Percentiles rank a stretch among this genome's conserved stretches.
Conservation (phyloP, 169 alveolate genomes). For the Eimeria praecox region DNA sequence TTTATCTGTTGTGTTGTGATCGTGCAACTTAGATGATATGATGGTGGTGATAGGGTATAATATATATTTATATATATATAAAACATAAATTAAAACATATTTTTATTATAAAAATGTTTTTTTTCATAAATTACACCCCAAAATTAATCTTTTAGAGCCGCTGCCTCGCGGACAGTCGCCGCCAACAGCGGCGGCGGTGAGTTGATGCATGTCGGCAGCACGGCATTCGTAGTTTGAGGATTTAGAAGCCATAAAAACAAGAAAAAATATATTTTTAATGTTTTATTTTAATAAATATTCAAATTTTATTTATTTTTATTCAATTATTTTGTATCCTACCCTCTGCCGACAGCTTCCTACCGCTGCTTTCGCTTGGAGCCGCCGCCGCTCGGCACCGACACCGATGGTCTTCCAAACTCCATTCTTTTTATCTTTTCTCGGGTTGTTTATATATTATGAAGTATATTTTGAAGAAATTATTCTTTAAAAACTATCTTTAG, state of each 20-base stretch:
- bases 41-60: too few species aligned
- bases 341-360: neutral
- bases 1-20: neutral
- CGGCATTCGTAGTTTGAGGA: neutral
- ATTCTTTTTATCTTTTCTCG: neutral
- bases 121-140: neutral
- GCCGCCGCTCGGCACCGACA: slow-evolving; percentile 25
- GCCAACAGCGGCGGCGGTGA: neutral
- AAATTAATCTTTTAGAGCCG: neutral
- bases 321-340: neutral
- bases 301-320: neutral
- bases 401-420: slow-evolving; percentile 1
- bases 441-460: neutral
- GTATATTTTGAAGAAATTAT: neutral
- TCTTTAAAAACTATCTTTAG: neutral
- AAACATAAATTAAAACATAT: neutral
- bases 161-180: neutral
- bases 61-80: too few species aligned
- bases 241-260: neutral
- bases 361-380: neutral
- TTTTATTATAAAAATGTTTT: too few species aligned
- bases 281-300: neutral
- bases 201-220: slow-evolving; percentile 19
- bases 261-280: neutral
- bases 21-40: neutral